These are phyloP conservation scores for Claviceps pazoutovae DNA, from an alignment of 2,329 filamentous ascomycete genomes.

Conservation along the genomic window DNA sequence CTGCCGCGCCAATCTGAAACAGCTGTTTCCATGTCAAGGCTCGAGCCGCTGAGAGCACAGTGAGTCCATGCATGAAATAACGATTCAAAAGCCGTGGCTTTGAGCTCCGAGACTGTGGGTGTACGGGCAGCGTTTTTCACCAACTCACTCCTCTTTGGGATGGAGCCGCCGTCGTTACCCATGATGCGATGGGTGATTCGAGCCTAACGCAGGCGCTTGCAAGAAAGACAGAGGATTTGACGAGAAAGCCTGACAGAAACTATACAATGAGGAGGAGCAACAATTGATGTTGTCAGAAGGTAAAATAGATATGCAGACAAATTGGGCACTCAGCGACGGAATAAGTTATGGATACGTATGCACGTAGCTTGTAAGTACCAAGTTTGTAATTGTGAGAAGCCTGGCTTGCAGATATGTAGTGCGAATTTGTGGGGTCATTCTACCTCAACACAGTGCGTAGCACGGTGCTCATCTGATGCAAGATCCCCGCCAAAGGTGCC, in stretches of 20 bases:
- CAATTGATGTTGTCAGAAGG: background rate
- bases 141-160: constrained; percentile 87
- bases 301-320: background rate
- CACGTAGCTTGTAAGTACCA: no score
- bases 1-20: constrained; percentile 76
- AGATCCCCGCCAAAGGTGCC: background rate
- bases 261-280: background rate
- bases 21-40: constrained; percentile 53
- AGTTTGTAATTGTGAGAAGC: background rate
- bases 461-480: constrained; percentile 7
- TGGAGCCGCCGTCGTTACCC: constrained; percentile 97
- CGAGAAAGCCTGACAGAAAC: background rate
- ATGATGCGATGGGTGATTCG: constrained; percentile 23
- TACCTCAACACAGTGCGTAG: background rate
- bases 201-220: no score
- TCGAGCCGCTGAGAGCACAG: constrained; percentile 72
- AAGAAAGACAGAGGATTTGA: background rate
- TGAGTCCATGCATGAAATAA: constrained; percentile 76
- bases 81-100: constrained; percentile 74
- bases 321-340: no score
- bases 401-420: background rate
- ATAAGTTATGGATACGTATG: no score
- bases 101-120: constrained; percentile 72
- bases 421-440: background rate
- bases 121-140: constrained; percentile 83